Evolutionary conservation across 441 rosid species (phyloP).

Genomic region (Erodium moschatum): DNA sequence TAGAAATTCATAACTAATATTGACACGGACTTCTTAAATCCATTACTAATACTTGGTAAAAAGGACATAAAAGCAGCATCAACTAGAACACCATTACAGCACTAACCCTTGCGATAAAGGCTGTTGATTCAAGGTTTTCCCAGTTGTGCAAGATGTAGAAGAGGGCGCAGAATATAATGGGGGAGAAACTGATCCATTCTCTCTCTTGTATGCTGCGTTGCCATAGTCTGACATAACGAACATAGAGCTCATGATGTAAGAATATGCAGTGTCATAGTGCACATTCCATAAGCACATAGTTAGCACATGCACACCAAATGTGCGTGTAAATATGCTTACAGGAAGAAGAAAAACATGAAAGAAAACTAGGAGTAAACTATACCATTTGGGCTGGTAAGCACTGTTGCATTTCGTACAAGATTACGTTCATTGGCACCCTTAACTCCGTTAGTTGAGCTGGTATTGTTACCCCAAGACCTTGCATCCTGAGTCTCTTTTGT

Average conservation of each 20-base stretch:
- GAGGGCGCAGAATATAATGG: constrained; percentile 20
- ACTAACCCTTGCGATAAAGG: constrained; percentile 32
- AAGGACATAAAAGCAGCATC: constrained; percentile 7
- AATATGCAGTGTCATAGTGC: background rate
- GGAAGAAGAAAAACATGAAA: constrained; percentile 9
- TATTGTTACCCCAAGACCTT: constrained; percentile 20
- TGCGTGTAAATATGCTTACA: background rate
- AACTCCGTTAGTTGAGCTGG: constrained; percentile 21
- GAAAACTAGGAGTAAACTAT: constrained; percentile 16
- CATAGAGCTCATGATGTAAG: background rate
- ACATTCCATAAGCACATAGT: background rate
- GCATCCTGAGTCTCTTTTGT: constrained; percentile 38
- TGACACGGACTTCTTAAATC: background rate
- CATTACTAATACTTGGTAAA: background rate
- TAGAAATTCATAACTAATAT: background rate
- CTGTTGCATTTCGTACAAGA: constrained; percentile 19
- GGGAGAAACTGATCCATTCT: constrained; percentile 21
- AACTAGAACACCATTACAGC: constrained; percentile 1
- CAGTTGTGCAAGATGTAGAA: constrained; percentile 14
- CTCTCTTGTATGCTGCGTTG: constrained; percentile 23
- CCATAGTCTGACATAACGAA: background rate
- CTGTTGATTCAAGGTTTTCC: constrained; percentile 26
- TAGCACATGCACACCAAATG: constrained; percentile 13
- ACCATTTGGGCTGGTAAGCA: constrained; percentile 26
- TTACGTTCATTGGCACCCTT: constrained; percentile 25